Evolutionary conservation across 768 basidiomycete genomes (phyloP).

Genomic region (Omphalotus guepiniiformis): DNA sequence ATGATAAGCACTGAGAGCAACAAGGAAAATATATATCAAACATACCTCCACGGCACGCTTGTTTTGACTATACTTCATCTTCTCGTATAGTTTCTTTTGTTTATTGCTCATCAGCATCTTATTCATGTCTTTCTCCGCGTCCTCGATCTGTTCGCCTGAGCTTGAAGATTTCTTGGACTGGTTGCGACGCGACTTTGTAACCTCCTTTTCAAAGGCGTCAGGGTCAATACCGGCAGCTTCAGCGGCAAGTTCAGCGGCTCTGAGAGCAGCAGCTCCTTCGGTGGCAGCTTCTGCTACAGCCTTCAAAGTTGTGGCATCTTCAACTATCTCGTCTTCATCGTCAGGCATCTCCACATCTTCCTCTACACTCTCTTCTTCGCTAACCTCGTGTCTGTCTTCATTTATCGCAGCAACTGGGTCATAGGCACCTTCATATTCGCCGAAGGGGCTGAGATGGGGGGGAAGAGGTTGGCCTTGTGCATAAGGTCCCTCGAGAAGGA

Average conservation of each 20-base stretch:
- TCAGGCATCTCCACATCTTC: slow-evolving; percentile 21
- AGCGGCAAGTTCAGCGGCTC: slow-evolving; percentile 88
- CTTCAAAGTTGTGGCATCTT: slow-evolving; percentile 24
- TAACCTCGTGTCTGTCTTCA: slow-evolving; percentile 27
- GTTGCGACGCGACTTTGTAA: slow-evolving; percentile 54
- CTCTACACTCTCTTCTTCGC: slow-evolving; percentile 28
- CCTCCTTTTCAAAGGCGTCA: slow-evolving; percentile 71
- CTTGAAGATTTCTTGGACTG: slow-evolving; percentile 18
- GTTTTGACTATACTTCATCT: slow-evolving; percentile 83
- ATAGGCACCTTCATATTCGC: slow-evolving; percentile 73
- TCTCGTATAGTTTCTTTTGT: slow-evolving; percentile 89
- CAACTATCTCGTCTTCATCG: slow-evolving; percentile 24
- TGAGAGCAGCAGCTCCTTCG: slow-evolving; percentile 63
- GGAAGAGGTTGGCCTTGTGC: slow-evolving; percentile 82
- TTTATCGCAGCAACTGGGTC: slow-evolving; percentile 47
- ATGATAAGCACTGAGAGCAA: slow-evolving; percentile 11
- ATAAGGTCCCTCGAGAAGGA: slow-evolving; percentile 84
- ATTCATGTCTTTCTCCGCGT: slow-evolving; percentile 79
- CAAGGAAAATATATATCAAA: slow-evolving; percentile 9
- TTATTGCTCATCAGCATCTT: slow-evolving; percentile 99
- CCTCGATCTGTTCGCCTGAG: slow-evolving; percentile 26
- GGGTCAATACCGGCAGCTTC: slow-evolving; percentile 85
- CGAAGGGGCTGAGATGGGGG: slow-evolving; percentile 95
- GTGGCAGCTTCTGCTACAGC: slow-evolving; percentile 33
- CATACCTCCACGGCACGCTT: slow-evolving; percentile 78